Base-by-base conservation (phyloP, 495 filamentous ascomycete genomes). In the Cairneyella variabilis region DNA sequence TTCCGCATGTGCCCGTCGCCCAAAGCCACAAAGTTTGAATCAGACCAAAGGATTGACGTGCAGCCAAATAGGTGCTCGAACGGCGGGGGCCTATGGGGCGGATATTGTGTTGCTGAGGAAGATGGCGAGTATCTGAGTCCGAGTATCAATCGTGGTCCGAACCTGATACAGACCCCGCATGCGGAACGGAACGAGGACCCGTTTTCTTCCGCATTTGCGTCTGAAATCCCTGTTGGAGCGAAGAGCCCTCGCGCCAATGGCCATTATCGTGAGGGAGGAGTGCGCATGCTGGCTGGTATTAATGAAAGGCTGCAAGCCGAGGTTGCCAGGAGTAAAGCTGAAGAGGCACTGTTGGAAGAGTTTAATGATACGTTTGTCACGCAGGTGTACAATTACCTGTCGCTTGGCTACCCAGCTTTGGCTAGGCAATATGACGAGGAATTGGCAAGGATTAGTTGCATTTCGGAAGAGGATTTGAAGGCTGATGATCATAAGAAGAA, bases 341-440 rank as follows among this genome's bases (percentile, higher is more conserved):
- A 77, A 54, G 75, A 82, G 36, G 62, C 73, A 27, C 75, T 86
- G 34, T 72, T 80, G 11, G 68, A 73, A 42, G 89, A 93, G 63
- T 90, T 91, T 59, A 66, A 83, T 52, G 89, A 95, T 66, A 75
- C 69, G n/a, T 92, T 96, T 69, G 81, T 96, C 36, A 95, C 90
- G 2, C 91, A 97, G 67, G 89, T 97, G 16, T 97, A 91, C 73
- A 96, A 97, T 64, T 97, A 97, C 69, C 76, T 97, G 12, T 95
- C 89, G 1, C 78, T 97, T 18, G 91, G 91, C 3, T 97, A 95
- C 65, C 89, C 91, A 7, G 82, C 87, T 14, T 76, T 91, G 22
- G 91, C 90, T 10, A 81, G 86, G 11, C 79, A 79, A 48, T 97
- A 85, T 63, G 91, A 97, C 66, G 70, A 79, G 37, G 91, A 97